Evolutionary conservation across 2,329 filamentous ascomycete species (phyloP).

Genomic region (Paecilomyces sp.): DNA sequence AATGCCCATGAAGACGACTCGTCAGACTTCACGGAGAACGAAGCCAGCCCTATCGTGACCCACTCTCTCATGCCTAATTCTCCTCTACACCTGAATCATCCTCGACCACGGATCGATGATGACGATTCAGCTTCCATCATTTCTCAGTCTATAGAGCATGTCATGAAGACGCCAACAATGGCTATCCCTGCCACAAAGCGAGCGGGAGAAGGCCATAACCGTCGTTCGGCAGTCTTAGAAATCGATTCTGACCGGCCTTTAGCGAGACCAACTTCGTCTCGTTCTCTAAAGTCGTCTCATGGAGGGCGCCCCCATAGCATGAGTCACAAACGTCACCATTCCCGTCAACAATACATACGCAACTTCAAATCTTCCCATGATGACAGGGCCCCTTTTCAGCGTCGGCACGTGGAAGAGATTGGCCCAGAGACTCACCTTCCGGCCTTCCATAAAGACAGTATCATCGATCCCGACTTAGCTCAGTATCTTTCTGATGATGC

Average conservation of each 20-base stretch:
- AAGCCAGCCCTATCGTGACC: conserved; percentile 54
- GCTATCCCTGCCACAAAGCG: conserved; percentile 59
- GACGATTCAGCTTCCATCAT: conserved; percentile 40
- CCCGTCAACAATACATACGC: conserved; percentile 75
- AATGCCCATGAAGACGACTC: conserved; percentile 84
- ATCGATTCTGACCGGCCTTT: conserved; percentile 73
- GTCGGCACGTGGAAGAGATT: conserved; percentile 62
- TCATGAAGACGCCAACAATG: conserved; percentile 51
- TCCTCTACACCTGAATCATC: conserved; percentile 39
- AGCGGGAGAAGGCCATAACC: conserved; percentile 67
- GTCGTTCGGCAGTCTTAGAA: conserved; percentile 82
- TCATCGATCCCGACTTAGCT: conserved; percentile 93
- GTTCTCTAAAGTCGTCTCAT: conserved; percentile 72
- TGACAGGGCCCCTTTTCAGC: conserved; percentile 80
- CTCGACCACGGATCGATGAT: conserved; percentile 38
- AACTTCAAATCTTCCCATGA: conserved; percentile 66
- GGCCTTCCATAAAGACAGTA: conserved; percentile 97
- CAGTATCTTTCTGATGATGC: conserved; percentile 93
- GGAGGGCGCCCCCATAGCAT: conserved; percentile 66
- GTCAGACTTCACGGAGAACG: conserved; percentile 79
- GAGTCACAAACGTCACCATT: conserved; percentile 78
- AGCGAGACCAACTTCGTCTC: conserved; percentile 85
- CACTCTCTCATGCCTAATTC: conserved; percentile 56
- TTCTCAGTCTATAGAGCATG: conserved; percentile 41
- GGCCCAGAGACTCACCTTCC: conserved; percentile 62